Base-by-base conservation (phyloP, 306 rosid species). In the Canavalia ensiformis region DNA sequence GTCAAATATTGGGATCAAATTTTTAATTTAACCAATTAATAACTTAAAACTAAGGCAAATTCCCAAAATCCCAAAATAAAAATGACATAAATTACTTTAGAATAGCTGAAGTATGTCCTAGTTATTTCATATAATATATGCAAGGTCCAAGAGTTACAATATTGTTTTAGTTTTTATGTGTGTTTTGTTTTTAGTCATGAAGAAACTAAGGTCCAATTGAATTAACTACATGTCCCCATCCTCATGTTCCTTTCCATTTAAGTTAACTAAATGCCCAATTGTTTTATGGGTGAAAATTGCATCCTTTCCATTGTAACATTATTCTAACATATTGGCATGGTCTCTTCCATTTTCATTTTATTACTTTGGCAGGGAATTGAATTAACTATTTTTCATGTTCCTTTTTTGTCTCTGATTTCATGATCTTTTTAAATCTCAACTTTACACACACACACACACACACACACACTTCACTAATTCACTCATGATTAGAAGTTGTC, bases 351-450 rank as follows among this genome's bases (percentile, higher is more conserved):
- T 76, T 60, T 50, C 25, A 18, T 4, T 62, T 33, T 59, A 47
- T 62, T 62, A 37, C 39, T 60, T 60, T 76, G 33, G 47, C 33
- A 47, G 60, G 72, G 46, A 76, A 63, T 60, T 46, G 37, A 62
- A 33, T 25, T 28, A 10, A 28, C 65, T 75, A 75, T 37, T 66
- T 76, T 54, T 65, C 75, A 44, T 56, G 39, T 34, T 75, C 30
- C 60, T 33, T 44, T 49, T 54, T 49, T 28, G 25, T 70, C 31
- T 67, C 67, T 74, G 69, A 56, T 72, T 67, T 59, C 57, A 74
- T 33, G 31, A 5, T 25, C 29, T 37, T 49, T 63, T 18, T 50
- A 35, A 76, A 28, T 64, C 11, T 64, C 51, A 72, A 56, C 42
- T 70, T 34, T 9, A 60, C 60, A 70, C 8, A 33, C 2, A 13